Evolutionary conservation across 1,284 basidiomycete species (phyloP).

Genomic region (Lentinula novae-zelandiae): DNA sequence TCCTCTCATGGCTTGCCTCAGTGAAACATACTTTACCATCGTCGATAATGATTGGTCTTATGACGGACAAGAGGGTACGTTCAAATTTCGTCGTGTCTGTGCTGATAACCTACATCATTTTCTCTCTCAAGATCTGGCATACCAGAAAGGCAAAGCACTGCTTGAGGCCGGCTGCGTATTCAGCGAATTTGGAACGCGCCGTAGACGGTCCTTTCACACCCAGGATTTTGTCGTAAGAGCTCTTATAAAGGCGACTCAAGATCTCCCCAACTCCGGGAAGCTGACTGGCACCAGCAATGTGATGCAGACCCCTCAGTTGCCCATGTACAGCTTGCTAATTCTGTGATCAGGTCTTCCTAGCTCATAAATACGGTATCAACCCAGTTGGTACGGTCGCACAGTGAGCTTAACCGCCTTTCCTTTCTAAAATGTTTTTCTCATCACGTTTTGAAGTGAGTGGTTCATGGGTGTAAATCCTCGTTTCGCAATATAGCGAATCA

Average conservation of each 20-base stretch:
- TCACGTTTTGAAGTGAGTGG: conserved; percentile 67
- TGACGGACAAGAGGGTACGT: conserved; percentile 71
- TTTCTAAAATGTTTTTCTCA: conserved; percentile 1
- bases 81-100: neutral
- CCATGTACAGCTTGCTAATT: conserved; percentile 7
- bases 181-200: conserved; percentile 92
- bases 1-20: conserved; percentile 86
- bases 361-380: conserved; percentile 64
- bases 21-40: conserved; percentile 71
- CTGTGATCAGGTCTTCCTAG: conserved; percentile 66
- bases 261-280: conserved; percentile 49
- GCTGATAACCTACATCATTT: conserved; percentile 3
- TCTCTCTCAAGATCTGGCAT: conserved; percentile 50
- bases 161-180: conserved; percentile 72
- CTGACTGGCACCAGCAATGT: conserved; percentile 90
- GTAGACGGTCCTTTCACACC: conserved; percentile 75
- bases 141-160: conserved; percentile 66
- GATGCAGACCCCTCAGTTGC: conserved; percentile 12
- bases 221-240: conserved; percentile 80
- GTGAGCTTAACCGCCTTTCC: conserved; percentile 31
- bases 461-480: conserved; percentile 80
- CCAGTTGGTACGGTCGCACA: conserved; percentile 89
- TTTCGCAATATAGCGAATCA: neutral
- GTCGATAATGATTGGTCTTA: conserved; percentile 83
- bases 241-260: conserved; percentile 62